phyloP scores from a whole-genome alignment of 306 rosid species.

The Cicer yamashitae region DNA sequence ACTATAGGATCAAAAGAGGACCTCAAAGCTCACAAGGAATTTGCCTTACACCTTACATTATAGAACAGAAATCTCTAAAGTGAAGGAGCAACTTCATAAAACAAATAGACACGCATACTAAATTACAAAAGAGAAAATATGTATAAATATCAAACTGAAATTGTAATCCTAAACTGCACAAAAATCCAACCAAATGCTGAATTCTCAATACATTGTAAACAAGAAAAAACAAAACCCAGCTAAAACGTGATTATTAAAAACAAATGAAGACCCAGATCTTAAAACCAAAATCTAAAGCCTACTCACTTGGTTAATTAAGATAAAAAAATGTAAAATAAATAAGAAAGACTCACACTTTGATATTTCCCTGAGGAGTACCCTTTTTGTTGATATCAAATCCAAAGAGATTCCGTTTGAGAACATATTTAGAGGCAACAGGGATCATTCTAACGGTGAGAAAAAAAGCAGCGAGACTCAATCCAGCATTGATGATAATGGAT shows the following conservation, averaged over 20 bases:
- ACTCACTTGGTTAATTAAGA: neutral
- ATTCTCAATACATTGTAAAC: neutral
- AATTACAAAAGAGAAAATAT: neutral
- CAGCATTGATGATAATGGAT: constrained; percentile 82
- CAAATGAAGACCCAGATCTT: neutral
- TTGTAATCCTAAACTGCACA: neutral
- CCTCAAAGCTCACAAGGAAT: constrained; percentile 12
- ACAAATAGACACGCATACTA: constrained; percentile 6
- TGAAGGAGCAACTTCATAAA: constrained; percentile 15
- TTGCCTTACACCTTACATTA: constrained; percentile 12
- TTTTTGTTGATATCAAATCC: constrained; percentile 92
- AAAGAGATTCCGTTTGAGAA: constrained; percentile 72
- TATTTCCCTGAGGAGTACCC: constrained; percentile 79
- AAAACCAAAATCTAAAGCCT: constrained; percentile 36
- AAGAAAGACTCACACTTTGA: constrained; percentile 75
- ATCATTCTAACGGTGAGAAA: constrained; percentile 70
- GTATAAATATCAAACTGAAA: neutral
- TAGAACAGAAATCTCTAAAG: neutral
- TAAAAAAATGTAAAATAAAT: neutral
- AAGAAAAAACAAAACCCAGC: neutral
- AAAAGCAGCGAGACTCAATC: constrained; percentile 66
- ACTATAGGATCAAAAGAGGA: neutral
- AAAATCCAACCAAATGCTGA: constrained; percentile 31
- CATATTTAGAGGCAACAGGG: constrained; percentile 86
- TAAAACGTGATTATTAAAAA: neutral